Base-by-base conservation (phyloP, 2,329 filamentous ascomycete genomes). In the Fusarium liriodendri region DNA sequence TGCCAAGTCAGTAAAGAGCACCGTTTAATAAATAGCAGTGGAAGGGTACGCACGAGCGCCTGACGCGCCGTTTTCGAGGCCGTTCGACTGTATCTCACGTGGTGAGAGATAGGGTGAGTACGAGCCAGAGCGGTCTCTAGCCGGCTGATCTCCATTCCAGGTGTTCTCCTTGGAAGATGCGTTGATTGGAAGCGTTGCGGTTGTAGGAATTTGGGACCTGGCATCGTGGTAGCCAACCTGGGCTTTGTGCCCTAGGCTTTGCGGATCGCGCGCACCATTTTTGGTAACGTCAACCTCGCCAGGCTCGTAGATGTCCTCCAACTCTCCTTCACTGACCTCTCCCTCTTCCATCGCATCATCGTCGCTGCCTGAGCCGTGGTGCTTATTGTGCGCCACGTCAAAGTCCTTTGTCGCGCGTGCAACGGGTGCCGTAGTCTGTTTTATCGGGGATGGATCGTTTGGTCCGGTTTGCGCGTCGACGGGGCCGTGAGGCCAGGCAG, bases 301-400 rank as follows among this genome's bases (percentile, higher is more conserved):
- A 11, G 87, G 85, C 58, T 89, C 87, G 70, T 90, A 90, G 3
- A 87, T 76, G 75, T 90, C 88, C 59, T 90, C 88, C 58, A 88
- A 86, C 75, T 92, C 91, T 20, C 87, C 89, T 76, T 96, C 94
- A 72, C 90, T 93, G 33, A 97, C 81, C 80, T 97, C 94, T 18
- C 93, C 94, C 77, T 97, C 94, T 78, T 97, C 94, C 55, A 78
- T 74, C 3, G 64, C 75, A 40, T 78, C 77, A 8, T 74, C 72
- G 33, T 71, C 70, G 11, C 37, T 61, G 6, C n/a, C 32, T 8
- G 38, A 52, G 8, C 33, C 37, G 33, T 62, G 64, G 29, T 64
- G 67, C 29, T 40, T 69, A 20, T 64, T 55, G n/a, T 68, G 61
- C 29, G 63, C 54, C 16, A 29, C 38, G 5, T 47, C 42, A 57